Base-by-base conservation (phyloP, 2,329 filamentous ascomycete species). In the Xylaria sp. region DNA sequence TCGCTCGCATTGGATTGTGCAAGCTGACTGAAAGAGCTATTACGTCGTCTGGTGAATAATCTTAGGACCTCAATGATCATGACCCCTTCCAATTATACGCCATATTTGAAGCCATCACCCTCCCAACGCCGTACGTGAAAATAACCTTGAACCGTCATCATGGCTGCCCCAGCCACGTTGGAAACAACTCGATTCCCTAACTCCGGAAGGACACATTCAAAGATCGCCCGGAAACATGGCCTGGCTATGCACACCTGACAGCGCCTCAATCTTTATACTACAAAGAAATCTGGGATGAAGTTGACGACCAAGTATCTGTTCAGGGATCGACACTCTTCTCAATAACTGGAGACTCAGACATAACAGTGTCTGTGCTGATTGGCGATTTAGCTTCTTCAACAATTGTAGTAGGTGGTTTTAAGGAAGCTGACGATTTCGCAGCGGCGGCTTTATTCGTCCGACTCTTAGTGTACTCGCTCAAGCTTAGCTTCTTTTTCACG, bases 401-500 rank as follows among this genome's bases (percentile, higher is more conserved):
- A 17, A 75, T 77, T 1, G 80, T 72, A 17, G 74, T 69, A 13
- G 78, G 75, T 25, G 80, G 74, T 70, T 83, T 85, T 27, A 83
- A 67, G 7, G 74, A 73, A 2, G 76, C 68, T 0, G 76, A 76
- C 10, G 82, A 80, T 67, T 81, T 82, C 31, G 78, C 82, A 72
- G 74, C 82, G 2, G 83, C 82, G 2, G 83, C 83, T 73, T 87
- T 89, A 73, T 84, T 86, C 79, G 84, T 82, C 57, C 86, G 81
- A 69, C 85, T 87, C 75, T 87, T 88, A 9, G 83, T 86, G 73
- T 91, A 91, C 73, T 90, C 89, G 72, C 87, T 90, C 1, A 90
- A 76, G 69, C 87, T 90, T 42, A 91, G 79, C 76, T 90, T 90
- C 81, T 91, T 90, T 78, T 89, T 90, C 36, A 88, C 80, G 2